Evolutionary conservation across 768 basidiomycete genomes (phyloP), one percentile per base, ranked within the genome.

Genomic region (Sporobolomyces roseus): DNA sequence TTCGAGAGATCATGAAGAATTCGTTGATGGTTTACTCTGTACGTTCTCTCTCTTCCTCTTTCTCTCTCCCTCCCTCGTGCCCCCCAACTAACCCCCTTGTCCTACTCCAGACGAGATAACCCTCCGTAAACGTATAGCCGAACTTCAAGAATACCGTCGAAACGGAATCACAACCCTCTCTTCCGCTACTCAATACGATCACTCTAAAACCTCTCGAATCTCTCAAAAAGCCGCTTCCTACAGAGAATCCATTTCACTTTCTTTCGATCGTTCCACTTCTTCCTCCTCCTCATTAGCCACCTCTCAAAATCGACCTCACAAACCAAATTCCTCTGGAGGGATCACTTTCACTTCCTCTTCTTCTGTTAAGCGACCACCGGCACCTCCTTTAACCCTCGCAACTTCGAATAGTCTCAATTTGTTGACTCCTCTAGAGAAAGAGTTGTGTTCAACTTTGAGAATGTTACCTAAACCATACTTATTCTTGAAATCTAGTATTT

Each of bases 391-490:
- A 74, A 93, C 94, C 77, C 84, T 98, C 65, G 88, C 93, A 38
- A 92, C 93, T 77, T 88, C 90, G 71, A 88, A 89, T 0, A 90
- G 89, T 1, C 81, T 98, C 8, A 90, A 97, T 76, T 84, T 99
- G 13, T 88, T 99, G 73, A 89, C 91, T 2, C 83, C 86, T 16
- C 87, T 86, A 33, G 94, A 99, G 79, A 91, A 93, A 78, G 81
- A 83, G 0, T 85, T 98, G 27, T 97, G 96, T 77, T 89, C 91
- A 3, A 83, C 85, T 63, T 83, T 98, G 35, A 88, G 93, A 9
- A 92, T 99, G 65, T 83, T 96, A 25, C 94, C 96, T 1, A 91
- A 91, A 76, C 92, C 96, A 1, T 99, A 96, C 78, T 86, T 99
- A 59, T 86, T 89, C 68, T 90, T 98, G 80, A 99, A 99, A 78